Base-by-base conservation (phyloP, 73 alveolate species). In the Uronychia binucleata region DNA sequence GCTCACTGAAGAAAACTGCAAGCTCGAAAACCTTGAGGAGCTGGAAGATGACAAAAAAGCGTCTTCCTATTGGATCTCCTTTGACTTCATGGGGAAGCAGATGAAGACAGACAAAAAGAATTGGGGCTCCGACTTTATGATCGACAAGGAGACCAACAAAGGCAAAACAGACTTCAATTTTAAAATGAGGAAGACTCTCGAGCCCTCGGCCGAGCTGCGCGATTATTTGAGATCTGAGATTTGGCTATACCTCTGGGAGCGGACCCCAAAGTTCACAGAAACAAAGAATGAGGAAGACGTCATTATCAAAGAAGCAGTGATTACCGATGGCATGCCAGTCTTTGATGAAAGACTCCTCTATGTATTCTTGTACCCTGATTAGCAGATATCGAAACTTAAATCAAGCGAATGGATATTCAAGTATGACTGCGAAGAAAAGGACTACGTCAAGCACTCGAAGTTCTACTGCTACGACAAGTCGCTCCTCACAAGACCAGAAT, bases 141-240 rank as follows among this genome's bases (percentile, higher is more conserved):
- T 85, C 32, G 91, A 85, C 57, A 85, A 77, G 30, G 91, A 76
- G 8, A 34, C 46, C 30, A 84, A 84, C n/a, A 85, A 34, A 0
- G 91, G 91, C 1, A 85, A 85, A 46, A 77, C 91, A 19, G 91
- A 85, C 34, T 77, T 85, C 74, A 59, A 35, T 1, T 85, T 57
- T 35, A 85, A 85, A 58, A 5, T 85, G 29, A 85, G 91, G 29
- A 11, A 35, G 1, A 75, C 26, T 46, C 75, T 34, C 25, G 67
- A 57, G 30, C 80, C 91, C 0, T 28, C 60, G 1, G 26, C 33
- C 8, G 60, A 76, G 33, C 14, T 77, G 5, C 58, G 86, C 27
- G 86, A 85, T 14, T 85, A 84, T 81, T 30, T 85, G 75, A 85
- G 86, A 58, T 28, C 59, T n/a, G 91, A 85, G 29, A n/a, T 85